phyloP scores from a whole-genome alignment of 2,329 filamentous ascomycete genomes.

The Penicillium sclerotigenum region DNA sequence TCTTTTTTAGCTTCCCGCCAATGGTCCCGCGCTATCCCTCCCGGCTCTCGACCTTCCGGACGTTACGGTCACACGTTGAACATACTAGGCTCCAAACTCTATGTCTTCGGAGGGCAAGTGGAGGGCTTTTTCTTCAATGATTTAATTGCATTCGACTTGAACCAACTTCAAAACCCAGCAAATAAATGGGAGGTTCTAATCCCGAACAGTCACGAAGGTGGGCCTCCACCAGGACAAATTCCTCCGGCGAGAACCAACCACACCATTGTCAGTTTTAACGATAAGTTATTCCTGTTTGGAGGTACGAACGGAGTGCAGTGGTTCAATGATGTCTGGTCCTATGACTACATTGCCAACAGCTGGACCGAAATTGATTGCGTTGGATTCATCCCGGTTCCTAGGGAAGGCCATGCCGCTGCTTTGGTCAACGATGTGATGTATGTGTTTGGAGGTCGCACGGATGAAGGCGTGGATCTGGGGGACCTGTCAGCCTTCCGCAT shows the following conservation, averaged over 20 bases:
- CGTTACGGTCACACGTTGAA: constrained; percentile 96
- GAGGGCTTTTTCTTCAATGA: constrained; percentile 99
- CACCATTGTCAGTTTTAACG: constrained; percentile 83
- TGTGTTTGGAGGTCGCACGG: constrained; percentile 91
- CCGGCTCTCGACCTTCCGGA: constrained; percentile 78
- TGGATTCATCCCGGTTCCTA: constrained; percentile 88
- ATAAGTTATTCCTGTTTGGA: constrained; percentile 94
- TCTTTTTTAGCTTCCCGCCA: constrained; percentile 75
- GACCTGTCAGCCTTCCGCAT: constrained; percentile 85
- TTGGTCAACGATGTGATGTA: constrained; percentile 99
- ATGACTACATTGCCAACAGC: constrained; percentile 74
- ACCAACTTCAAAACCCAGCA: constrained; percentile 83
- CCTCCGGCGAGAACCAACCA: constrained; percentile 94
- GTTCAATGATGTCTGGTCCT: constrained; percentile 99
- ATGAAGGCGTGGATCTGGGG: constrained; percentile 87
- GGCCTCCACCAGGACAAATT: constrained; percentile 60
- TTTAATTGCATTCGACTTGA: constrained; percentile 89
- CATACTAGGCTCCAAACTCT: constrained; percentile 94
- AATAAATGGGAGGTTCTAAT: constrained; percentile 96
- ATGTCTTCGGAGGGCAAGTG: constrained; percentile 94
- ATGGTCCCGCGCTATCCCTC: constrained; percentile 91
- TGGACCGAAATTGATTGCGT: constrained; percentile 95
- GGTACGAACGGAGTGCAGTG: constrained; percentile 93
- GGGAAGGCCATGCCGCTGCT: constrained; percentile 91
- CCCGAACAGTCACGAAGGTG: constrained; percentile 61